These are phyloP conservation scores for Plasmodium cynomolgi DNA, from an alignment of 169 alveolate species.

Conservation along the genomic window DNA sequence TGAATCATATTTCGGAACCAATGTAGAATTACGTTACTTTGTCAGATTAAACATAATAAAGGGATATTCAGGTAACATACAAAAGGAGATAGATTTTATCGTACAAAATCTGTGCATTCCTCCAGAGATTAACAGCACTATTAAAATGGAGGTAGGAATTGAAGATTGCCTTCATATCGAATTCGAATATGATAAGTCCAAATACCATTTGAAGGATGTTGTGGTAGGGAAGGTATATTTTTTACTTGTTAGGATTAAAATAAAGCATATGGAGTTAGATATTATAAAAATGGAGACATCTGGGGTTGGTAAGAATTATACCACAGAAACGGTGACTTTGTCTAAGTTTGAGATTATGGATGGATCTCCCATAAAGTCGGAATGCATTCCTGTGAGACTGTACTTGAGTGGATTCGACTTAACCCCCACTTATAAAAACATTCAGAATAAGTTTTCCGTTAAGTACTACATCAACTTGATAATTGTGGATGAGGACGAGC, in stretches of 20 bases:
- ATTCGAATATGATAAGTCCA: slow-evolving; percentile 94
- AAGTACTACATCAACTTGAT: slow-evolving; percentile 97
- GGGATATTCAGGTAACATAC: slow-evolving; percentile 90
- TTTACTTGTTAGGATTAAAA: slow-evolving; percentile 96
- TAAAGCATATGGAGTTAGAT: slow-evolving; percentile 97
- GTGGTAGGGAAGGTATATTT: slow-evolving; percentile 97
- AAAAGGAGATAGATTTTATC: slow-evolving; percentile 95
- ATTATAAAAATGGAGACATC: slow-evolving; percentile 82
- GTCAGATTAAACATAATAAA: slow-evolving; percentile 93
- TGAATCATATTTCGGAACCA: slow-evolving; percentile 98
- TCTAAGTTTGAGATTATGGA: slow-evolving; percentile 99
- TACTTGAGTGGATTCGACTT: slow-evolving; percentile 97
- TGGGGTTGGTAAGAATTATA: slow-evolving; percentile 77
- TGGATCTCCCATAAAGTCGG: slow-evolving; percentile 98
- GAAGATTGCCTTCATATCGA: slow-evolving; percentile 98
- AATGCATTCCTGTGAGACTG: slow-evolving; percentile 96
- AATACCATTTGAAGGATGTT: slow-evolving; percentile 97
- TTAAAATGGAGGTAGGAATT: slow-evolving; percentile 98
- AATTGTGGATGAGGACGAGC: slow-evolving; percentile 98
- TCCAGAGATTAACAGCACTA: slow-evolving; percentile 92
- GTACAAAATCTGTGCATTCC: slow-evolving; percentile 93
- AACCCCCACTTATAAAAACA: slow-evolving; percentile 97
- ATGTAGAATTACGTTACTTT: slow-evolving; percentile 92
- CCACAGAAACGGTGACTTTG: slow-evolving; percentile 95
- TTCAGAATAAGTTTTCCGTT: slow-evolving; percentile 95